phyloP scores from a whole-genome alignment of 2,329 filamentous ascomycete species.

The Mariannaea sp. region DNA sequence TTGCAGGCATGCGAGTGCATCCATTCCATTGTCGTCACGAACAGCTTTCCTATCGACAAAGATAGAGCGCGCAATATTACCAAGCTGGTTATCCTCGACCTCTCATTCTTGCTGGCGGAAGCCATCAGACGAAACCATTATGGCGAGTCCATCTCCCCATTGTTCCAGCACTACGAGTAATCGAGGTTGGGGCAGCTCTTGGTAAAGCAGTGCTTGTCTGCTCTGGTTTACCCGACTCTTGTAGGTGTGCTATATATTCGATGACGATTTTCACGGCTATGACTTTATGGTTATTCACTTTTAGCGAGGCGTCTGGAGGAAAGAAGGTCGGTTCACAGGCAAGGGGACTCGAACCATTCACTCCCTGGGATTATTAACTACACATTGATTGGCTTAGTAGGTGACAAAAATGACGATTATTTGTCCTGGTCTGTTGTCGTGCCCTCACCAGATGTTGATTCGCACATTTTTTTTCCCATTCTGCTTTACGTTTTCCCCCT shows the following conservation, averaged over 20 bases:
- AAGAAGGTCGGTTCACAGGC: slow-evolving; percentile 28
- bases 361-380: slow-evolving; percentile 22
- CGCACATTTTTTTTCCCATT: not conserved
- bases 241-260: slow-evolving; percentile 17
- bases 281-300: slow-evolving; percentile 29
- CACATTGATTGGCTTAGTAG: slow-evolving; percentile 29
- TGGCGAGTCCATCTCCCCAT: slow-evolving; percentile 76
- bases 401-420: slow-evolving; percentile 36
- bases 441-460: slow-evolving; percentile 16
- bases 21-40: slow-evolving; percentile 91
- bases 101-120: slow-evolving; percentile 86
- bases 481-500: not conserved
- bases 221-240: slow-evolving; percentile 2
- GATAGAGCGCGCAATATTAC: slow-evolving; percentile 70
- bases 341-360: slow-evolving; percentile 23
- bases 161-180: slow-evolving; percentile 72
- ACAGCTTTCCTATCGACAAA: slow-evolving; percentile 89
- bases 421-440: slow-evolving; percentile 20
- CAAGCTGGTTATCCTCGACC: slow-evolving; percentile 88
- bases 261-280: slow-evolving; percentile 27
- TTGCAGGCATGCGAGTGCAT: slow-evolving; percentile 93
- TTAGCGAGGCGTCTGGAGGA: slow-evolving; percentile 46
- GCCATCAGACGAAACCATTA: slow-evolving; percentile 96
- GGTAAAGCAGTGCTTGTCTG: not conserved
- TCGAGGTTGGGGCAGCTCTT: slow-evolving; percentile 13